These are phyloP conservation scores for Monosporozyma unispora DNA, from an alignment of 805 yeast species.

Conservation along the genomic window DNA sequence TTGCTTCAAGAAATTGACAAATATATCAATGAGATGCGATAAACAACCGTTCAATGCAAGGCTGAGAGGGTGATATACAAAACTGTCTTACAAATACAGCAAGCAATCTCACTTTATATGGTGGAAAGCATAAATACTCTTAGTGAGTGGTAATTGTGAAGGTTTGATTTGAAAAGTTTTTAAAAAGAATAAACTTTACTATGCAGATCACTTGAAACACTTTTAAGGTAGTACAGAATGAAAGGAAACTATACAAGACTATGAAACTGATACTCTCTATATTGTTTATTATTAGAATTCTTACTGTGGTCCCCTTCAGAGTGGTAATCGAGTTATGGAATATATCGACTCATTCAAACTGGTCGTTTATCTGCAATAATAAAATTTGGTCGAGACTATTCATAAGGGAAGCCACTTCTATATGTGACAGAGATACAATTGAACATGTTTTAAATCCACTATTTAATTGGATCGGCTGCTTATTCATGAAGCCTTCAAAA, in stretches of 20 bases:
- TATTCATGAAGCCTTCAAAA: background rate
- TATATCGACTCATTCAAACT: background rate
- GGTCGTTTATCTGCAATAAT: background rate
- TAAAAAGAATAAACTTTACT: no score
- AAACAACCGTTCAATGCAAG: background rate
- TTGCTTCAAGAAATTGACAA: background rate
- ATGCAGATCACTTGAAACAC: no score
- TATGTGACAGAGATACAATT: conserved; percentile 7
- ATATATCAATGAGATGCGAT: background rate
- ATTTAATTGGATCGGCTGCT: conserved; percentile 4
- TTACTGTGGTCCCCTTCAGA: background rate
- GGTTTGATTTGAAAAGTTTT: no score
- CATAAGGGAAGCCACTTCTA: conserved; percentile 11
- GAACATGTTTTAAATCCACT: conserved; percentile 12
- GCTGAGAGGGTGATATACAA: background rate
- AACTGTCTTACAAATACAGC: no score
- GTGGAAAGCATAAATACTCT: no score
- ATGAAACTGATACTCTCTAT: background rate
- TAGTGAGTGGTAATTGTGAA: no score
- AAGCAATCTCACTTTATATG: no score
- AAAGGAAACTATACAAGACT: no score
- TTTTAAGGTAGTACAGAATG: no score
- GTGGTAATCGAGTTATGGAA: background rate
- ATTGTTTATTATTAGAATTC: background rate
- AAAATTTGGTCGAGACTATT: conserved; percentile 6